These are phyloP conservation scores for Drechslera avenae DNA, from an alignment of 2,329 filamentous ascomycete genomes.

Conservation along the genomic window DNA sequence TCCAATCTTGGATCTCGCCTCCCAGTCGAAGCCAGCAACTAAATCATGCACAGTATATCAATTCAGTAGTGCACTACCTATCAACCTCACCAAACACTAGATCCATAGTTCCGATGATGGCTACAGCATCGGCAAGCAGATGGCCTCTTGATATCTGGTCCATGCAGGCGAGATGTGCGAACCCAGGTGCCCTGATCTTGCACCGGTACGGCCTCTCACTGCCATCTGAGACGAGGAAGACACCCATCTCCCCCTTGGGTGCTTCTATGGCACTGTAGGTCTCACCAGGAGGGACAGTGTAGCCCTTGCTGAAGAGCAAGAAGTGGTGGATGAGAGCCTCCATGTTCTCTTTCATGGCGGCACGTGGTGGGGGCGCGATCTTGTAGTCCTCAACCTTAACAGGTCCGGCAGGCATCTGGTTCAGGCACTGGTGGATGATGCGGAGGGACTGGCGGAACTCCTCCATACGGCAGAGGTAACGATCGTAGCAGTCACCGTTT, in stretches of 20 bases:
- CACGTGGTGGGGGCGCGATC: conserved; percentile 90
- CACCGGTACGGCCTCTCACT: conserved; percentile 96
- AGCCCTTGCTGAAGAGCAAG: conserved; percentile 97
- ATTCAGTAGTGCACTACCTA: conserved; percentile 6
- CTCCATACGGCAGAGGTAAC: conserved; percentile 98
- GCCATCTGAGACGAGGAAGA: conserved; percentile 94
- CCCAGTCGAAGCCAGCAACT: background rate
- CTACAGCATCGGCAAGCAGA: conserved; percentile 92
- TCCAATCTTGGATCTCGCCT: background rate
- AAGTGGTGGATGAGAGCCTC: conserved; percentile 99
- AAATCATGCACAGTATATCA: no score
- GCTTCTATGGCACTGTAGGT: conserved; percentile 98
- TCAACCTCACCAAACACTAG: conserved; percentile 47
- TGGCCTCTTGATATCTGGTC: conserved; percentile 93
- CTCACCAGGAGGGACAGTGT: conserved; percentile 94
- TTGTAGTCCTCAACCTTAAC: conserved; percentile 99
- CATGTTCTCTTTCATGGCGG: conserved; percentile 99
- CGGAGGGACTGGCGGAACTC: conserved; percentile 98
- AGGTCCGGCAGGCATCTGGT: conserved; percentile 96
- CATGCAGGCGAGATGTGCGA: conserved; percentile 92
- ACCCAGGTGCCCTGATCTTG: conserved; percentile 95
- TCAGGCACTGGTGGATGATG: conserved; percentile 98
- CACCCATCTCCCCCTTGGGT: conserved; percentile 99
- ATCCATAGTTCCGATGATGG: conserved; percentile 73
- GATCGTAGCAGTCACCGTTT: conserved; percentile 98